Conservation (phyloP, 2,329 filamentous ascomycete genomes). For the Exophiala sideris region DNA sequence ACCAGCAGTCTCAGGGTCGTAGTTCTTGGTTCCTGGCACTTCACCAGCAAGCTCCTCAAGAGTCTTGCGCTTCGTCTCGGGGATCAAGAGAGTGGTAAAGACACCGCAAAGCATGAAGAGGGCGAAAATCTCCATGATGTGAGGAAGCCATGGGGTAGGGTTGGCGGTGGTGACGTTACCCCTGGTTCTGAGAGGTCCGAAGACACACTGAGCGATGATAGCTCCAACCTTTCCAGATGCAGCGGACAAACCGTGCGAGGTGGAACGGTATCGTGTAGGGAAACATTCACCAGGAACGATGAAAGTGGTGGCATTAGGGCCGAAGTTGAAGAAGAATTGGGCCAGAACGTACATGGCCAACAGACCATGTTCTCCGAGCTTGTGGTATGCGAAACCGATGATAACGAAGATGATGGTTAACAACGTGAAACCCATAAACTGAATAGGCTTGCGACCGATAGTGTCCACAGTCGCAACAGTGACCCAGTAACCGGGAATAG, state of each 20-base stretch:
- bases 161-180: constrained; percentile 52
- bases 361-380: constrained; percentile 48
- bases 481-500: constrained; percentile 79
- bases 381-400: constrained; percentile 59
- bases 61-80: constrained; percentile 71
- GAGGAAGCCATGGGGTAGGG: constrained; percentile 64
- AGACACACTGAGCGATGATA: constrained; percentile 64
- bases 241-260: constrained; percentile 63
- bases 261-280: constrained; percentile 61
- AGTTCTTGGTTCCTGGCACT: constrained; percentile 54
- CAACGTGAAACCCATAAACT: constrained; percentile 58
- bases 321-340: constrained; percentile 66
- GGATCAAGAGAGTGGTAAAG: constrained; percentile 67
- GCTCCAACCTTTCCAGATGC: constrained; percentile 66
- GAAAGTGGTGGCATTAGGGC: constrained; percentile 65
- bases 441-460: constrained; percentile 73
- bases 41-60: constrained; percentile 69
- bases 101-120: constrained; percentile 71
- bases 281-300: constrained; percentile 64
- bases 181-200: constrained; percentile 59
- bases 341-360: constrained; percentile 62
- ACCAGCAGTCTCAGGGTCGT: constrained; percentile 35
- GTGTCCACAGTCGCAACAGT: constrained; percentile 72
- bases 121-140: constrained; percentile 56
- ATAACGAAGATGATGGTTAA: constrained; percentile 61